These are phyloP conservation scores for Ehretia macrophylla DNA, from an alignment of 257 asterid species.

Conservation along the genomic window DNA sequence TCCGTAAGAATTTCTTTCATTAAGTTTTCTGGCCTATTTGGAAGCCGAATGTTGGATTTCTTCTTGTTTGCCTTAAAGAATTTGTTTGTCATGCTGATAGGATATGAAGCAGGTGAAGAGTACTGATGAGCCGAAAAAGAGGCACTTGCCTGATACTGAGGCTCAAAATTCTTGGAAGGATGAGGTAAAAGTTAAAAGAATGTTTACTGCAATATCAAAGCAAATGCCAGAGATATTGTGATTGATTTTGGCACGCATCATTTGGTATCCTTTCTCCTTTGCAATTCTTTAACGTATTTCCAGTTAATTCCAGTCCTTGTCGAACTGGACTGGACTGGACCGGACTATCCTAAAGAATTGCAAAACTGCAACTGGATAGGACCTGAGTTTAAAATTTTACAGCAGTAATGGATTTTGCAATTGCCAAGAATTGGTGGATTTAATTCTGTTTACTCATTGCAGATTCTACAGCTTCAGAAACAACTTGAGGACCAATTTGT, in stretches of 20 bases:
- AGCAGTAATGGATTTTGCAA: background rate
- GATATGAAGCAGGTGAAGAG: slow-evolving; percentile 1
- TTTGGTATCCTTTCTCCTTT: no score
- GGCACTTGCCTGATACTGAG: background rate
- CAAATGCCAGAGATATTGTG: no score
- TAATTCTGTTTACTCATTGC: background rate
- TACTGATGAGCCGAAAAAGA: background rate
- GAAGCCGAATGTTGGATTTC: background rate
- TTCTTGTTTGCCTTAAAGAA: background rate
- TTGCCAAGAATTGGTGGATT: background rate
- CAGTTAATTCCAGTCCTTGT: no score
- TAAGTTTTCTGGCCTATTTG: background rate
- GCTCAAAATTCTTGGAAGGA: slow-evolving; percentile 2
- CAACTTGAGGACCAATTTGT: slow-evolving; percentile 1
- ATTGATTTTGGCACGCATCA: no score
- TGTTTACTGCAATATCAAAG: background rate
- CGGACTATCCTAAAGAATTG: no score
- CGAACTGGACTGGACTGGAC: no score
- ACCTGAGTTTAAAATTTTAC: no score
- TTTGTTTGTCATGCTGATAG: background rate
- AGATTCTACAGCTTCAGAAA: slow-evolving; percentile 5
- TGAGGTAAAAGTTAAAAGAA: background rate
- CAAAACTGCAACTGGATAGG: no score
- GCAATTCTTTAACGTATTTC: no score
- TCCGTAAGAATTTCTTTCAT: background rate